phyloP scores from a whole-genome alignment of 148 eudicot genomes.

The Camellia granthamiana region DNA sequence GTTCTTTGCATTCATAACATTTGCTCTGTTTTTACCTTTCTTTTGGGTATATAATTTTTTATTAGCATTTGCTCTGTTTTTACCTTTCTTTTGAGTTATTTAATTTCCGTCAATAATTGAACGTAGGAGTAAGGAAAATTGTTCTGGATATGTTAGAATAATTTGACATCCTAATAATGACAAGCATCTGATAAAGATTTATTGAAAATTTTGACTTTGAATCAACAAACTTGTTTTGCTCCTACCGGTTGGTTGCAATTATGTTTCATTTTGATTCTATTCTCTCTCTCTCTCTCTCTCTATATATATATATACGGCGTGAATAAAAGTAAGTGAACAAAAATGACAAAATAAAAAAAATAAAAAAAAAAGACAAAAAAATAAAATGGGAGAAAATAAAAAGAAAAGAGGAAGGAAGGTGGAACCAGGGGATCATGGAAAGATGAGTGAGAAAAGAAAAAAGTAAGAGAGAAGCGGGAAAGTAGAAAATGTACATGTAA shows the following conservation, averaged over 20 bases:
- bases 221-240: constrained; percentile 14
- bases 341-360: no score
- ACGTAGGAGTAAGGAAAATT: neutral
- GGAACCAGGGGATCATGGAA: no score
- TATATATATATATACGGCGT: no score
- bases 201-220: constrained; percentile 15
- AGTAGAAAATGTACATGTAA: no score
- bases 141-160: constrained; percentile 13
- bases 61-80: neutral
- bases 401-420: no score
- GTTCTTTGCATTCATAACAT: neutral
- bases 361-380: no score
- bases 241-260: neutral
- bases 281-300: neutral
- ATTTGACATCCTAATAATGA: constrained; percentile 2
- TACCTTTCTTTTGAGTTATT: neutral
- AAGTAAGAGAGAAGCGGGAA: no score
- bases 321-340: no score
- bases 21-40: neutral
- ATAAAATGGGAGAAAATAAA: no score
- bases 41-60: no score
- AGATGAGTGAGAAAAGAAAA: no score
- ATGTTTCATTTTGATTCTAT: constrained; percentile 14
- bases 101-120: neutral
- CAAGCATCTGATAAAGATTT: constrained; percentile 19